Percentiles rank a stretch among this genome's conserved stretches.
Evolutionary conservation across 768 basidiomycete species (phyloP).

Genomic region (Boletus pseudopeckii): DNA sequence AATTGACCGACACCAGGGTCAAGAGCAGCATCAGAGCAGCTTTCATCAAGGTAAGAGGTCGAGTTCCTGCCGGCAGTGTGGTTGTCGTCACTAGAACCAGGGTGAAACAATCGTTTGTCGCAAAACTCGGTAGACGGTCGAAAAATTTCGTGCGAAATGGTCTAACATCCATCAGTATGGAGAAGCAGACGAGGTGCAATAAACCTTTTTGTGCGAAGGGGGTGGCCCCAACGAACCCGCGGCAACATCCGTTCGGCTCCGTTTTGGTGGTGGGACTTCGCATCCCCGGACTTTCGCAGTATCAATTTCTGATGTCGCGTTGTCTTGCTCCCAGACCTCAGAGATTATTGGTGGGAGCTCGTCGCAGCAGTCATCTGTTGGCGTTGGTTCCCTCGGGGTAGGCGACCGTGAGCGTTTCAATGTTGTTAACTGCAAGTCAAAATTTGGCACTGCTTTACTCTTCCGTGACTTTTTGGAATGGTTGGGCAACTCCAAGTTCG

Average conservation of each 20-base stretch:
- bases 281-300: slow-evolving; percentile 35
- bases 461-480: slow-evolving; percentile 1
- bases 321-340: slow-evolving; percentile 33
- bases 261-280: slow-evolving; percentile 19
- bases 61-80: neutral
- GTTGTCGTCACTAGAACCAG: slow-evolving; percentile 8
- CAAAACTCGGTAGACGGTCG: neutral
- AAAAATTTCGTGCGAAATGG: neutral
- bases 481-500: slow-evolving; percentile 44
- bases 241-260: slow-evolving; percentile 1
- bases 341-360: slow-evolving; percentile 34
- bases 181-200: neutral
- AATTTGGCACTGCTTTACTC: slow-evolving; percentile 37
- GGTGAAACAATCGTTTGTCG: slow-evolving; percentile 19
- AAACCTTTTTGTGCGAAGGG: slow-evolving; percentile 15
- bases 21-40: slow-evolving; percentile 28
- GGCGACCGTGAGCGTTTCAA: slow-evolving; percentile 24
- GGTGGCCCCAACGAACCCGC: neutral
- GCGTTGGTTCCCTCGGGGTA: slow-evolving; percentile 2
- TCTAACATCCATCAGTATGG: slow-evolving; percentile 12
- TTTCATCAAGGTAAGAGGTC: slow-evolving; percentile 24
- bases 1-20: slow-evolving; percentile 3
- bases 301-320: slow-evolving; percentile 31
- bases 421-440: slow-evolving; percentile 47
- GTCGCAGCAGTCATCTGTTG: slow-evolving; percentile 32